Conservation (phyloP, 228 moss, liverwort and hornwort genomes). For the Sphagnum magellanicum region DNA sequence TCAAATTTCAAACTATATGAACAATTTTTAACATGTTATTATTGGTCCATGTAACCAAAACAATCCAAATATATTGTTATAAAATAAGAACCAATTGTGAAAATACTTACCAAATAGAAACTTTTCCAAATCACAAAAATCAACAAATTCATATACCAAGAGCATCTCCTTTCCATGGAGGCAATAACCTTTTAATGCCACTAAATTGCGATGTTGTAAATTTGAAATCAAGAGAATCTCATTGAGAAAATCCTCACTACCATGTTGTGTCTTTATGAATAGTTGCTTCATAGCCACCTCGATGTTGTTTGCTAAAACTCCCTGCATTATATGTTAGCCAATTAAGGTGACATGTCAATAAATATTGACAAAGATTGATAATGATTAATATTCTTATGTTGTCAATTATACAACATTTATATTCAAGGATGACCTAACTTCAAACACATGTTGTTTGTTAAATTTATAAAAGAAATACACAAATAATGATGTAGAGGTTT, state of each 20-base stretch:
- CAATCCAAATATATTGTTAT: too few relatives aligned
- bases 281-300: slow-evolving; percentile 21
- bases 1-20: too few relatives aligned
- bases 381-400: too few relatives aligned
- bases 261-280: slow-evolving; percentile 15
- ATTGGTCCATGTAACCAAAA: too few relatives aligned
- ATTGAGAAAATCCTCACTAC: slow-evolving; percentile 22
- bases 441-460: too few relatives aligned
- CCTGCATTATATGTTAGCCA: slow-evolving; percentile 5
- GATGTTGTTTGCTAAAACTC: slow-evolving; percentile 4
- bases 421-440: too few relatives aligned
- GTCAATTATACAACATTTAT: too few relatives aligned
- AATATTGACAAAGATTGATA: slow-evolving; percentile 3
- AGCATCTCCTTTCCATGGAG: slow-evolving; percentile 27
- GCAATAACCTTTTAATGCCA: slow-evolving; percentile 16
- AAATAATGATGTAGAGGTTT: too few relatives aligned
- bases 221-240: slow-evolving; percentile 17
- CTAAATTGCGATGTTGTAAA: slow-evolving; percentile 16
- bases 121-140: slow-evolving; percentile 24
- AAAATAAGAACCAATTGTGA: too few relatives aligned
- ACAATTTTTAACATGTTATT: too few relatives aligned
- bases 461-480: too few relatives aligned
- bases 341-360: too few relatives aligned
- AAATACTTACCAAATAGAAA: slow-evolving; percentile 15
- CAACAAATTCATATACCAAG: slow-evolving; percentile 21